Evolutionary conservation across 345 rosid species (phyloP).

Genomic region (Gossypium longicalyx): DNA sequence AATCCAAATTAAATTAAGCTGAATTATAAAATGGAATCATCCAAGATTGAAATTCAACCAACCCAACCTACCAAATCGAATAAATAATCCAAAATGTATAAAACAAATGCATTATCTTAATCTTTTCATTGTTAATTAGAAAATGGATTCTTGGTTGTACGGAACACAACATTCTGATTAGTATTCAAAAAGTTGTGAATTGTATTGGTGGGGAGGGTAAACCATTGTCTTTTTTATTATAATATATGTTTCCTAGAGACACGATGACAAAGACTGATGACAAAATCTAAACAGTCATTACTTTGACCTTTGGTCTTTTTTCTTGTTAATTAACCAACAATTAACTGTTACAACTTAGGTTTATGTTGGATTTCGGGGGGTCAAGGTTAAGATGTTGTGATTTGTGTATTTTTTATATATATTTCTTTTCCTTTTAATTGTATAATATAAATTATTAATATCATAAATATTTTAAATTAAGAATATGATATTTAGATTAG

Average conservation of each 20-base stretch:
- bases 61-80: neutral
- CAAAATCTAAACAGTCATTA: neutral
- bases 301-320: neutral
- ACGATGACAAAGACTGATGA: constrained; percentile 2
- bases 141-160: neutral
- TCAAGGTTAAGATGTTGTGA: neutral
- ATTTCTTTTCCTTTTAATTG: no score
- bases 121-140: neutral
- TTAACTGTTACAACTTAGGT: constrained; percentile 1
- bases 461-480: no score
- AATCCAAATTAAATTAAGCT: no score
- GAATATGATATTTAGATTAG: no score
- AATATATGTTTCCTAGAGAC: neutral
- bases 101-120: neutral
- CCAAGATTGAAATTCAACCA: neutral
- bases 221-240: neutral
- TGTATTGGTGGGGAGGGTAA: neutral
- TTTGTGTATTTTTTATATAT: no score
- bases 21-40: neutral
- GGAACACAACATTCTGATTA: neutral
- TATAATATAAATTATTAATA: no score
- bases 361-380: neutral
- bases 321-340: neutral
- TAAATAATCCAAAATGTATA: neutral
- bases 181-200: neutral